A percentile compares a stretch with the other conserved stretches of the same genome.
These are phyloP conservation scores for Sesbania bispinosa DNA, from an alignment of 306 rosid species.

Conservation along the genomic window DNA sequence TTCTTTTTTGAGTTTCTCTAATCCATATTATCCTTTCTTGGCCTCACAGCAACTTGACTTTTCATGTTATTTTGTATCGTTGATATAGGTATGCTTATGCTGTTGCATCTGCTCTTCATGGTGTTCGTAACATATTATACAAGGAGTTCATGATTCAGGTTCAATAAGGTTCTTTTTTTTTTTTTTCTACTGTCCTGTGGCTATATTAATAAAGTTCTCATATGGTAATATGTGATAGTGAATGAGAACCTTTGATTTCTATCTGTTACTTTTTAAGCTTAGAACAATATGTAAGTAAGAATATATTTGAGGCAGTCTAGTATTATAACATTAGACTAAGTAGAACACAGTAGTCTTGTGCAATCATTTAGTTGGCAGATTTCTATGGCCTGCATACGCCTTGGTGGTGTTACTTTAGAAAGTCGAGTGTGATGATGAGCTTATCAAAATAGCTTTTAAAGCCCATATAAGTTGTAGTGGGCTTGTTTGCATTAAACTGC, in stretches of 20 bases:
- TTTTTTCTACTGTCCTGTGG: neutral
- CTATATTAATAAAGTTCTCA: constrained; percentile 3
- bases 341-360: constrained; percentile 6
- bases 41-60: neutral
- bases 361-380: neutral
- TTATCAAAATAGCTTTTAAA: too few relatives aligned
- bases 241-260: constrained; percentile 2
- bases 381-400: neutral
- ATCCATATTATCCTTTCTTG: constrained; percentile 18
- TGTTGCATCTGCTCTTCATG: constrained; percentile 85
- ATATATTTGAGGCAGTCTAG: neutral
- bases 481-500: neutral
- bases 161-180: constrained; percentile 22
- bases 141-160: constrained; percentile 99
- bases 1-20: constrained; percentile 20
- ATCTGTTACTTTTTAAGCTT: neutral
- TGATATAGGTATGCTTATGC: constrained; percentile 90
- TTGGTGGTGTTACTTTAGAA: neutral
- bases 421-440: neutral
- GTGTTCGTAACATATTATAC: constrained; percentile 72
- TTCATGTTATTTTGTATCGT: constrained; percentile 17
- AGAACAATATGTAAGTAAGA: neutral
- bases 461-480: too few relatives aligned
- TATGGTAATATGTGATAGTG: neutral
- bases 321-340: neutral